Evolutionary conservation across 1,284 basidiomycete species (phyloP).

Genomic region (Cryptococcus sp.): DNA sequence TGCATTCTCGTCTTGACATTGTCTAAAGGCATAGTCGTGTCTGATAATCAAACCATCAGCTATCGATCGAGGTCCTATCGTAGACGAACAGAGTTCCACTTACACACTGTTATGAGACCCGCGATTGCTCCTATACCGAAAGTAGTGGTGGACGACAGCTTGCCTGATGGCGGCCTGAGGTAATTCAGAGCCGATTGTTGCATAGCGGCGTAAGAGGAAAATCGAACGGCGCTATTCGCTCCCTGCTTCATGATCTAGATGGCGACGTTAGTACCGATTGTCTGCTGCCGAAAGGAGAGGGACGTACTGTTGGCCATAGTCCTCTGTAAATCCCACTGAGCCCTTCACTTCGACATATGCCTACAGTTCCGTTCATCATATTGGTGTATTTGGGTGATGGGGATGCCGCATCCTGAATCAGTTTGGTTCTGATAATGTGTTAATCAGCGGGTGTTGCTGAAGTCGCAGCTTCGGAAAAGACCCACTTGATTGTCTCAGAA

Average conservation of each 20-base stretch:
- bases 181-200: slow-evolving; percentile 82
- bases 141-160: slow-evolving; percentile 72
- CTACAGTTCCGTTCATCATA: slow-evolving; percentile 76
- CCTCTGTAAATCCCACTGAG: slow-evolving; percentile 75
- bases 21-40: slow-evolving; percentile 80
- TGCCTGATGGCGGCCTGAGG: slow-evolving; percentile 68
- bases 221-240: slow-evolving; percentile 86
- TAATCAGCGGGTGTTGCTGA: too few species aligned
- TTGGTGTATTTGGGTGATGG: slow-evolving; percentile 77
- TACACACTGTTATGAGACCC: slow-evolving; percentile 87
- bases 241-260: slow-evolving; percentile 87
- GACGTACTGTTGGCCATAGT: slow-evolving; percentile 78
- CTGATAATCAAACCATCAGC: slow-evolving; percentile 5
- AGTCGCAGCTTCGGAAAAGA: neutral
- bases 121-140: slow-evolving; percentile 88
- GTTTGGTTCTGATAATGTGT: slow-evolving; percentile 65
- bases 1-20: slow-evolving; percentile 95
- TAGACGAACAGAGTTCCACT: slow-evolving; percentile 24
- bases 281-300: neutral
- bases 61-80: too few species aligned
- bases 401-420: slow-evolving; percentile 85
- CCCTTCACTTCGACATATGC: slow-evolving; percentile 79
- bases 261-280: too few species aligned
- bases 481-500: slow-evolving; percentile 92
- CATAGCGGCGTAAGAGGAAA: slow-evolving; percentile 83